These are phyloP conservation scores for Saraca asoca DNA, from an alignment of 331 rosid genomes.

Conservation along the genomic window DNA sequence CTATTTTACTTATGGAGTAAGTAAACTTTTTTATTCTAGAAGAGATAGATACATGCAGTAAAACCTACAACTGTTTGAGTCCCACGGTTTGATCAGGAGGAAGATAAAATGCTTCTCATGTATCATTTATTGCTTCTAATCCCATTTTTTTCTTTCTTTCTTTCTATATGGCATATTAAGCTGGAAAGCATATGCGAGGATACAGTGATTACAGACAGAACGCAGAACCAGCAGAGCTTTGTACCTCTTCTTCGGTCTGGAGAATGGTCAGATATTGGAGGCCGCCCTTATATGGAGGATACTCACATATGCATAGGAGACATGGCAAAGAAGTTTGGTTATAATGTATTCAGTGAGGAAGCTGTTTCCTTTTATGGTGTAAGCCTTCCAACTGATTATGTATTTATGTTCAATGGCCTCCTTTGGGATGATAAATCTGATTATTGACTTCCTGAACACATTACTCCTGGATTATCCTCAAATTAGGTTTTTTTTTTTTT, in stretches of 20 bases:
- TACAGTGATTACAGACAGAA: conserved; percentile 54
- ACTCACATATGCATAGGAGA: conserved; percentile 82
- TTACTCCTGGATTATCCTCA: no score
- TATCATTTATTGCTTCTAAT: no score
- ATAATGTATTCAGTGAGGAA: conserved; percentile 41
- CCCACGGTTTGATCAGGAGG: no score
- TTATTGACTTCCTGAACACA: no score
- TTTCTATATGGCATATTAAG: conserved; percentile 45
- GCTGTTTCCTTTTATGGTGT: conserved; percentile 90
- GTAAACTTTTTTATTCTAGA: no score
- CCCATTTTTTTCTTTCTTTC: neutral
- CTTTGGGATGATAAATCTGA: no score
- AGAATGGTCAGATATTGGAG: conserved; percentile 89
- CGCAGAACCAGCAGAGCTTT: conserved; percentile 47
- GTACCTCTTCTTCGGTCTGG: conserved; percentile 78
- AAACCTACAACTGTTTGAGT: no score
- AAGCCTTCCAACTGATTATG: conserved; percentile 38
- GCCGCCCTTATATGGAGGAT: conserved; percentile 80
- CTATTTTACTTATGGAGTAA: no score
- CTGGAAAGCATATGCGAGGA: conserved; percentile 89
- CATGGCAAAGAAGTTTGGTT: conserved; percentile 67
- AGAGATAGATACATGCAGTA: no score
- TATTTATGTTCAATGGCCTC: no score
- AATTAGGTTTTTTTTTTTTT: no score
- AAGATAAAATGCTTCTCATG: no score